A percentile compares a stretch with the other conserved stretches of the same genome.
These are phyloP conservation scores for Aspergillus tamarii DNA, from an alignment of 2,329 filamentous ascomycete genomes.

Conservation along the genomic window DNA sequence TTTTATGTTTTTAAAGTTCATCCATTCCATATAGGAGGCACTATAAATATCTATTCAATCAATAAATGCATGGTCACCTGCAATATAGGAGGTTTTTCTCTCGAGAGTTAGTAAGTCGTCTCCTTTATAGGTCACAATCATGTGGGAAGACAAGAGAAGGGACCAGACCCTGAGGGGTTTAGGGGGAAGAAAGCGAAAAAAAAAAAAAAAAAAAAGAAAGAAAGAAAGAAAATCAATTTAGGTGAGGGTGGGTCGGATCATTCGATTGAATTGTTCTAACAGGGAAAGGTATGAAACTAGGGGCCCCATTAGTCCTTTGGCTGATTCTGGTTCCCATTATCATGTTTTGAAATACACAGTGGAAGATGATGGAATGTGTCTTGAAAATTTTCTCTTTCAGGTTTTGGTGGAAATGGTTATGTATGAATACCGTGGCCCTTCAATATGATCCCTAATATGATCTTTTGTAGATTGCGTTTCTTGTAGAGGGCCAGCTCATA, in stretches of 20 bases:
- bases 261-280: conserved; percentile 14
- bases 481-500: neutral
- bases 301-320: neutral
- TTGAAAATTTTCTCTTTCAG: neutral
- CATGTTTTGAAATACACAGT: neutral
- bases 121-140: conserved; percentile 5
- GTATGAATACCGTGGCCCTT: neutral
- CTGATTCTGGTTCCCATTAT: neutral
- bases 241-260: conserved; percentile 15
- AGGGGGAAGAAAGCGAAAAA: conserved; percentile 4
- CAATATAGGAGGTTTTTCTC: neutral
- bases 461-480: neutral
- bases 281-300: conserved; percentile 18
- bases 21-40: neutral
- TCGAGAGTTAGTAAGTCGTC: neutral
- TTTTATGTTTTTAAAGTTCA: neutral
- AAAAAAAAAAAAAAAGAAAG: neutral
- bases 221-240: neutral
- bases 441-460: neutral
- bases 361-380: conserved; percentile 11
- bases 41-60: neutral
- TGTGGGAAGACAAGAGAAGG: neutral
- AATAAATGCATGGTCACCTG: conserved; percentile 7
- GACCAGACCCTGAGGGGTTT: conserved; percentile 4
- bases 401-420: neutral